Evolutionary conservation across 495 filamentous ascomycete species (phyloP), one percentile per base, ranked within the genome.

Genomic region (Talaromyces borbonicus): DNA sequence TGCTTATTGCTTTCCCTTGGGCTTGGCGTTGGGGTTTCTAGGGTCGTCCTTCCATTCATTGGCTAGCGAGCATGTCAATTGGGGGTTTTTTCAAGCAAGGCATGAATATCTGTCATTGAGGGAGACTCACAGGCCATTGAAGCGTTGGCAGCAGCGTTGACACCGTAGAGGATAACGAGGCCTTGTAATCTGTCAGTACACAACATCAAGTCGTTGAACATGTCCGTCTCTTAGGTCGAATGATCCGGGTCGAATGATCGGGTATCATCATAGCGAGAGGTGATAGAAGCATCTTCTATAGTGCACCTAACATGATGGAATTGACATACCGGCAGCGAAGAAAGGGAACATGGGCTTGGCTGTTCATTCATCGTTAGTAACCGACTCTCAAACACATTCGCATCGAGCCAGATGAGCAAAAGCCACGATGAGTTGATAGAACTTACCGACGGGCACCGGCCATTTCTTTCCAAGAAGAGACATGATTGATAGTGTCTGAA

Each of bases 11-110:
- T 58, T 59, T 31, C 53, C 47, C 57, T 75, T 72, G 32, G 58
- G 54, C 75, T 83, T 83, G 30, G 69, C 66, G 60, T 77, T 72
- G 55, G 83, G 85, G 77, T 95, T 95, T 62, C 90, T 78, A 52
- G 90, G 90, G 72, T 97, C 90, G 74, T 92, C 90, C 80, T 85
- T 90, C 80, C 75, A 95, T 64, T 97, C 85, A 49, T 82, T 85
- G 70, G 78, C 90, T 97, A 58, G n/a, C n/a, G n/a, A n/a, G n/a
- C 22, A 19, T 6, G 54, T 41, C 41, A 48, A 20, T 14, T 49
- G 11, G 36, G 18, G 9, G 15, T 18, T 24, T 7, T 15, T 11
- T 40, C 15, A 1, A 18, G 15, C 5, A 11, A 22, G n/a, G 11
- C 9, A 11, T 19, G 30, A 16, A 41, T 35, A 15, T 42, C 19